phyloP scores from a whole-genome alignment of 1,284 basidiomycete genomes.

The Pseudozyma sp. region DNA sequence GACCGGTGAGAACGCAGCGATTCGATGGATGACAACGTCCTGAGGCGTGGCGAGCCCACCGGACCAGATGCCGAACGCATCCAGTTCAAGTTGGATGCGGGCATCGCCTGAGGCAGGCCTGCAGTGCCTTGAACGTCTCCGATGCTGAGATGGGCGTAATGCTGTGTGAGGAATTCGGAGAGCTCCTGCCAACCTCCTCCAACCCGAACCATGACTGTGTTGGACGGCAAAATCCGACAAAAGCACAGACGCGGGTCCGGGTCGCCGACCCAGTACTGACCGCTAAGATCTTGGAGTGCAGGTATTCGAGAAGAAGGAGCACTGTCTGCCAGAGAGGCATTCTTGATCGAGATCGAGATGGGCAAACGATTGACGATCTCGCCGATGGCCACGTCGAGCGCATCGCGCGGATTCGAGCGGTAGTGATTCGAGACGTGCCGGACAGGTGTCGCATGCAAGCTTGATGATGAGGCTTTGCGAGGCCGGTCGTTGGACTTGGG shows the following conservation, averaged over 20 bases:
- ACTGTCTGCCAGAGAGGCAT: constrained; percentile 8
- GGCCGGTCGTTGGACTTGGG: not conserved
- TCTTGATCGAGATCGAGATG: constrained; percentile 70
- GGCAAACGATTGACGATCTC: constrained; percentile 88
- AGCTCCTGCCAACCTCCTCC: constrained; percentile 69
- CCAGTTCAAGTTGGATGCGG: constrained; percentile 10
- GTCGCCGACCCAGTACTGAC: constrained; percentile 64
- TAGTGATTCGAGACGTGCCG: constrained; percentile 72
- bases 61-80: constrained; percentile 41
- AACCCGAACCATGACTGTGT: constrained; percentile 66
- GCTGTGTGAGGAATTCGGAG: constrained; percentile 54
- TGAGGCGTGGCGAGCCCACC: constrained; percentile 11
- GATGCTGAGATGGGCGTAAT: constrained; percentile 35
- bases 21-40: constrained; percentile 15
- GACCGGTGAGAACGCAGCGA: constrained; percentile 6
- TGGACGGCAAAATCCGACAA: constrained; percentile 63
- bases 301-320: not conserved
- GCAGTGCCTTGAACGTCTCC: not conserved
- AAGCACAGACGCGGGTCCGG: constrained; percentile 63
- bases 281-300: constrained; percentile 42
- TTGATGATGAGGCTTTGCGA: constrained; percentile 11
- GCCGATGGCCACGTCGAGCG: constrained; percentile 89
- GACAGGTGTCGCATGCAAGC: not conserved
- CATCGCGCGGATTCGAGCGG: constrained; percentile 84
- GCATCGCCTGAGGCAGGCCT: not conserved